Percentiles rank a stretch among this genome's conserved stretches.
Conservation (phyloP, 1,139 yeast genomes). For the Blastobotrys petasosporus region DNA sequence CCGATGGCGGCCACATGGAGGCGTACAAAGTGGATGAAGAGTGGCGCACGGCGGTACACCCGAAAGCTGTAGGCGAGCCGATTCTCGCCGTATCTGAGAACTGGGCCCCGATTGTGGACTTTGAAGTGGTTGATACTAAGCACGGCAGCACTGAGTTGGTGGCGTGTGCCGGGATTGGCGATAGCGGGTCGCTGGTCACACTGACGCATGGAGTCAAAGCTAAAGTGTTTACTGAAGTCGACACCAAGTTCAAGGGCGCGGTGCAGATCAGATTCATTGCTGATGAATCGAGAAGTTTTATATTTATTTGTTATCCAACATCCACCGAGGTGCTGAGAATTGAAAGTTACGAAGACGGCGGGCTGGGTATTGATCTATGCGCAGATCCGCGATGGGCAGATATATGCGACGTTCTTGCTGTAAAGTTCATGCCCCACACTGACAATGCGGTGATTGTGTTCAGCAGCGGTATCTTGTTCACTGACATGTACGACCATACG, state of each 20-base stretch:
- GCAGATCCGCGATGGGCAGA: not conserved
- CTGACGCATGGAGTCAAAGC: slow-evolving; percentile 40
- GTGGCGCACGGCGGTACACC: slow-evolving; percentile 1
- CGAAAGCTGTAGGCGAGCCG: slow-evolving; percentile 11
- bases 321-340: slow-evolving; percentile 34
- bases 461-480: not conserved
- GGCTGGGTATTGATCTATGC: not conserved
- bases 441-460: not conserved
- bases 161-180: slow-evolving; percentile 43
- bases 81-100: slow-evolving; percentile 31
- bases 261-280: slow-evolving; percentile 22
- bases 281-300: slow-evolving; percentile 20
- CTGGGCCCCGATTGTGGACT: slow-evolving; percentile 49
- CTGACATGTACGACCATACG: slow-evolving; percentile 2
- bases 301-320: slow-evolving; percentile 39
- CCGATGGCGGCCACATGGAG: slow-evolving; percentile 15
- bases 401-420: not conserved
- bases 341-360: not conserved
- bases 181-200: slow-evolving; percentile 38
- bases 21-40: slow-evolving; percentile 7
- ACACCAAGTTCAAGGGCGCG: slow-evolving; percentile 21
- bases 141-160: slow-evolving; percentile 34
- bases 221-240: slow-evolving; percentile 23
- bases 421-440: not conserved
- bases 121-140: slow-evolving; percentile 23